phyloP scores from a whole-genome alignment of 805 yeast species.

The Yarrowia porcina region DNA sequence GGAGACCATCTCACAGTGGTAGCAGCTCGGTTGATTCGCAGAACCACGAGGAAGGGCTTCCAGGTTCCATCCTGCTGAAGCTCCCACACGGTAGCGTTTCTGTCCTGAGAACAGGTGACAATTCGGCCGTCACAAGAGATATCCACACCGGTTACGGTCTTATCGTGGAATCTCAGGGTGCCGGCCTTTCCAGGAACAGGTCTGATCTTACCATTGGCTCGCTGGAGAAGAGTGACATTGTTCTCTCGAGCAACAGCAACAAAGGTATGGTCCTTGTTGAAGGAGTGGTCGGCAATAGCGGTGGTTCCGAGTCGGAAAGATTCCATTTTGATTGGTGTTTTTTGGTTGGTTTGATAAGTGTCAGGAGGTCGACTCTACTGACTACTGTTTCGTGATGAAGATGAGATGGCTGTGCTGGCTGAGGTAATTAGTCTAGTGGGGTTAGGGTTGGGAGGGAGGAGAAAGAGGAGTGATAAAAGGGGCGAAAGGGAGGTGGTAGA shows the following conservation, averaged over 20 bases:
- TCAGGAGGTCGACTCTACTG: constrained; percentile 42
- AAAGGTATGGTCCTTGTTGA: constrained; percentile 59
- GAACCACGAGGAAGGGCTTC: constrained; percentile 86
- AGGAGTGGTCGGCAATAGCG: constrained; percentile 90
- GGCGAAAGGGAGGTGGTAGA: neutral
- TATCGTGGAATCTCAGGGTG: constrained; percentile 56
- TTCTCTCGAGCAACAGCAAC: constrained; percentile 82
- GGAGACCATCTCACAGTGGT: constrained; percentile 95
- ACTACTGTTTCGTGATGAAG: neutral
- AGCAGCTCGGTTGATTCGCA: constrained; percentile 93
- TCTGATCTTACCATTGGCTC: constrained; percentile 2
- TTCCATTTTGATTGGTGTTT: neutral
- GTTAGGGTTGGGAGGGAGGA: constrained; percentile 14
- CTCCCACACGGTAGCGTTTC: constrained; percentile 97
- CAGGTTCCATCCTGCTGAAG: constrained; percentile 57
- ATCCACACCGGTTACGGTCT: constrained; percentile 91
- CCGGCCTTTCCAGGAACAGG: constrained; percentile 24
- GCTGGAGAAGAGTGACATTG: constrained; percentile 46
- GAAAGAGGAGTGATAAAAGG: neutral
- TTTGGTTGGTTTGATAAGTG: neutral
- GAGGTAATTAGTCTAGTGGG: neutral
- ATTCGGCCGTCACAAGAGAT: constrained; percentile 76
- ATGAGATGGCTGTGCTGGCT: neutral
- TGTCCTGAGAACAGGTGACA: constrained; percentile 95
- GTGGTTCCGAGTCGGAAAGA: constrained; percentile 54